phyloP scores from a whole-genome alignment of 2,329 filamentous ascomycete species.

The Aureobasidium vineae region DNA sequence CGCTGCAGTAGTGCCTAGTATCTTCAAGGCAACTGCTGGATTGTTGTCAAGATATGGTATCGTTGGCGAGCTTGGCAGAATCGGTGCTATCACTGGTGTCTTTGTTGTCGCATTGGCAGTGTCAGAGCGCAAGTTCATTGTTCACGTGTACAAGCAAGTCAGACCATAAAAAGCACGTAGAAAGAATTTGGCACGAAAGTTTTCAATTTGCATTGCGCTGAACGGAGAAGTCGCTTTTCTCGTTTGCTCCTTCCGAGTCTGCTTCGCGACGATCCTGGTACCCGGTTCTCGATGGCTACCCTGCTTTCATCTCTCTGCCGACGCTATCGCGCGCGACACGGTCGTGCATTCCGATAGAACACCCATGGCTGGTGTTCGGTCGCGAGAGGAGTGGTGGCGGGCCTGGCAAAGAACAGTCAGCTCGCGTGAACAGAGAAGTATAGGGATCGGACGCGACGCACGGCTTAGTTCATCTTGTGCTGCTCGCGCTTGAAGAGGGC shows the following conservation, averaged over 20 bases:
- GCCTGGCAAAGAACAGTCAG: not conserved
- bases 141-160: slow-evolving; percentile 21
- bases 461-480: not conserved
- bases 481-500: not conserved
- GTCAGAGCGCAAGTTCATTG: slow-evolving; percentile 20
- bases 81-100: slow-evolving; percentile 40
- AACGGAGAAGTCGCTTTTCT: not conserved
- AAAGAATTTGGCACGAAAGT: not conserved
- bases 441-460: not conserved
- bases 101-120: slow-evolving; percentile 40
- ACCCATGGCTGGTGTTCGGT: not conserved
- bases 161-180: not conserved
- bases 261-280: not conserved
- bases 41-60: slow-evolving; percentile 40
- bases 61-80: slow-evolving; percentile 44
- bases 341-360: not conserved
- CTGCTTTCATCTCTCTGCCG: not conserved
- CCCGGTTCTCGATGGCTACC: not conserved
- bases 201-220: not conserved
- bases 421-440: not conserved
- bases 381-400: not conserved
- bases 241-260: not conserved
- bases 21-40: slow-evolving; percentile 38
- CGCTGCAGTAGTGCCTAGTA: slow-evolving; percentile 40
- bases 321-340: not conserved